Percentiles rank a stretch among this genome's conserved stretches.
These are phyloP conservation scores for Gossypium herbaceum DNA, from an alignment of 345 rosid genomes.

Conservation along the genomic window DNA sequence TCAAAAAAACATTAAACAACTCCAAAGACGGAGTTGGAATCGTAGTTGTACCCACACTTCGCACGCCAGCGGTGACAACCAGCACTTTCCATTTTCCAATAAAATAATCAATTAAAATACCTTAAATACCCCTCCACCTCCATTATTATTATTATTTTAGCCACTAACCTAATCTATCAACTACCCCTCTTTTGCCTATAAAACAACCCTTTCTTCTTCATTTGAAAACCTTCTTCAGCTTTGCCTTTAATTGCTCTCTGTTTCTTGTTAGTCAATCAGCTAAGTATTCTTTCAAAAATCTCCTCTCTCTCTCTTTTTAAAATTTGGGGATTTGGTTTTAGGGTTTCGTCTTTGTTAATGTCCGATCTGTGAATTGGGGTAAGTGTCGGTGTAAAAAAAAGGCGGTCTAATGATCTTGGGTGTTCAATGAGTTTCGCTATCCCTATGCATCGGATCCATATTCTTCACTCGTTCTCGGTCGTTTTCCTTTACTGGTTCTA, in stretches of 20 bases:
- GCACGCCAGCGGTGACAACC: constrained; percentile 31
- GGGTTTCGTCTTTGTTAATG: background rate
- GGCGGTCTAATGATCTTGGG: constrained; percentile 37
- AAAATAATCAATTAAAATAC: background rate
- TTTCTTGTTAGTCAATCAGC: constrained; percentile 14
- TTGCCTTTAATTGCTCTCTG: constrained; percentile 1
- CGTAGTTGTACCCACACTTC: constrained; percentile 32
- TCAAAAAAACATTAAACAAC: too few species aligned
- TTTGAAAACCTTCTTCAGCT: constrained; percentile 11
- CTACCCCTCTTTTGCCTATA: constrained; percentile 22
- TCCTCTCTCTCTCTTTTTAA: background rate
- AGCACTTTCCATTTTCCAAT: background rate
- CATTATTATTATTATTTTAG: background rate
- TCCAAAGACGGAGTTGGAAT: background rate
- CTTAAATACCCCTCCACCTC: background rate
- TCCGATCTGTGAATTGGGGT: constrained; percentile 14
- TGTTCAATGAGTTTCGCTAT: constrained; percentile 52
- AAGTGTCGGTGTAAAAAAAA: constrained; percentile 13
- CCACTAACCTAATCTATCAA: background rate
- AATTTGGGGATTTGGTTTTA: constrained; percentile 23
- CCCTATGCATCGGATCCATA: constrained; percentile 65
- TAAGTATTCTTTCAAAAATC: constrained; percentile 13
- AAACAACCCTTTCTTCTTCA: background rate
- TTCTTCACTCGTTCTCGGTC: constrained; percentile 88
- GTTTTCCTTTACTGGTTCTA: constrained; percentile 89